These are phyloP conservation scores for Ceratocystis alfenasii DNA, from an alignment of 2,329 filamentous ascomycete species.

Conservation along the genomic window DNA sequence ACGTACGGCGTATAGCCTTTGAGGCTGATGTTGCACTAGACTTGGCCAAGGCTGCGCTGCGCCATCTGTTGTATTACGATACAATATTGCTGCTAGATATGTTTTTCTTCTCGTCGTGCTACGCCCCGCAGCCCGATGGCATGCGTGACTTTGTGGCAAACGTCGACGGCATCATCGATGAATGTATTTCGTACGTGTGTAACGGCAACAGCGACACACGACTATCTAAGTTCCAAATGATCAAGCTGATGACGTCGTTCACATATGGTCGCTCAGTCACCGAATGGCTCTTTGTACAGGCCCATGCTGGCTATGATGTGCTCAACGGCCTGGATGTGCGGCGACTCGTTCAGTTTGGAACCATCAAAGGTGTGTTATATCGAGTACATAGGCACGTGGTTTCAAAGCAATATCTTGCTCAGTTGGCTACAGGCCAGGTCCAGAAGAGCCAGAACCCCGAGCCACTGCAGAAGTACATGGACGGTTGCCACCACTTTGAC, in stretches of 20 bases:
- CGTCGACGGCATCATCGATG: conserved; percentile 61
- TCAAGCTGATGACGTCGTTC: conserved; percentile 77
- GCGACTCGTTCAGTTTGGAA: conserved; percentile 84
- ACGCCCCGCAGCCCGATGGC: conserved; percentile 59
- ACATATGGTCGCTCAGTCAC: conserved; percentile 71
- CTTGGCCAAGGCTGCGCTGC: conserved; percentile 73
- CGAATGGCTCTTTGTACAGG: conserved; percentile 72
- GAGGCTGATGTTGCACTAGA: conserved; percentile 76
- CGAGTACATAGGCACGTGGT: conserved; percentile 85
- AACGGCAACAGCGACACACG: conserved; percentile 30
- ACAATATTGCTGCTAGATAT: conserved; percentile 83
- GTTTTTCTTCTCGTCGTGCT: conserved; percentile 87
- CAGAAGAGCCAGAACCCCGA: conserved; percentile 34
- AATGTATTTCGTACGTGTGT: conserved; percentile 77
- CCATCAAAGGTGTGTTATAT: conserved; percentile 91
- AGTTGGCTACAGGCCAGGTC: conserved; percentile 43
- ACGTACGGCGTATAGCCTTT: conserved; percentile 74
- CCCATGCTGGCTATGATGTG: conserved; percentile 50
- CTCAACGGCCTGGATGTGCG: conserved; percentile 73
- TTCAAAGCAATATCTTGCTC: conserved; percentile 48
- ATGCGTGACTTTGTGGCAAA: conserved; percentile 72
- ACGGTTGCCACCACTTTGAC: conserved; percentile 67
- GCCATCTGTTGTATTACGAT: conserved; percentile 86
- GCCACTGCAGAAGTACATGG: conserved; percentile 54
- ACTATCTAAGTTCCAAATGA: conserved; percentile 51